Base-by-base conservation (phyloP, 768 basidiomycete genomes). In the Panaeolus papilionaceus region DNA sequence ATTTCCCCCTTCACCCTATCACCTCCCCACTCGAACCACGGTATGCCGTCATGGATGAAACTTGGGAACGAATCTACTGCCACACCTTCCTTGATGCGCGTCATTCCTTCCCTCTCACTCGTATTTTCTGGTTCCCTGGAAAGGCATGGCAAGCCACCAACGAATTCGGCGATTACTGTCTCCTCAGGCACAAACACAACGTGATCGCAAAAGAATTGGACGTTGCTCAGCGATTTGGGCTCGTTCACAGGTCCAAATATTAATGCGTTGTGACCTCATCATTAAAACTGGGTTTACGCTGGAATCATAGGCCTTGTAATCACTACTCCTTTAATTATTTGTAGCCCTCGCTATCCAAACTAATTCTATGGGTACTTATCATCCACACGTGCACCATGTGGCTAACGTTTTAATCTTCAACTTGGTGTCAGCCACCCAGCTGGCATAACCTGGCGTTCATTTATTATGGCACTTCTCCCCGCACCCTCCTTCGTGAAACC, bases 161-260 rank as follows among this genome's bases (percentile, higher is more conserved):
- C 75, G 84, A 85, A 67, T 98, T 86, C 77, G 97, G 97, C 1
- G 94, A 98, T 73, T 98, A 95, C 76, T 98, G 96, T 76, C 75
- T 99, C 69, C 82, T 99, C 68, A 88, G 84, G 77, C 91, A 94
- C 70, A 86, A 77, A 71, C 80, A 75, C 16, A 75, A 72, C 38
- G 78, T 86, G 28, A 68, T 63, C 0, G 68, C 70, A 63, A 85
- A 85, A 70, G 80, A 84, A 68, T 67, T 65, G 9, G 62, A 74
- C 38, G 70, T 80, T 10, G 70, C 70, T 40, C 66, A 54, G 64
- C 61, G 61, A 38, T 26, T 66, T 51, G 68, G 64, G 54, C 40
- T 18, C 49, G 45, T 61, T n/a, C 38, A 40, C n/a, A 28, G 49
- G 38, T 68, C 38, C 40, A 64, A 49, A 51, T 64, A 45, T 23